Conservation (phyloP, 345 rosid genomes). For the Camelina laxa region DNA sequence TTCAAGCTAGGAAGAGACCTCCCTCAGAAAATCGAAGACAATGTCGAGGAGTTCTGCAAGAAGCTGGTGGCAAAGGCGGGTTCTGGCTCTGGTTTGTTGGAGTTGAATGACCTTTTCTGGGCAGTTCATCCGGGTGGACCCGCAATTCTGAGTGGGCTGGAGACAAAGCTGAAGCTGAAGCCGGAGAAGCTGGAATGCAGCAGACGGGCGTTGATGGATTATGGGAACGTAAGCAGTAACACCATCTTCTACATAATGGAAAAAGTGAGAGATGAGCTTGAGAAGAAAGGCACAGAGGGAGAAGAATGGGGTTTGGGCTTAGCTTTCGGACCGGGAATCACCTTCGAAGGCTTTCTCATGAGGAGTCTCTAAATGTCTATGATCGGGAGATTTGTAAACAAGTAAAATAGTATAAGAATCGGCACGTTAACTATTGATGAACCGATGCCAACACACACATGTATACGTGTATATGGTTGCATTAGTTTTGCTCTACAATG, state of each 20-base stretch:
- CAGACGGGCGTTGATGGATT: slow-evolving; percentile 79
- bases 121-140: slow-evolving; percentile 99
- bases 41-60: slow-evolving; percentile 78
- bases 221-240: slow-evolving; percentile 89
- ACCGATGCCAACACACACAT: neutral
- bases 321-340: slow-evolving; percentile 93
- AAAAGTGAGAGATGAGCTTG: slow-evolving; percentile 74
- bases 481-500: neutral
- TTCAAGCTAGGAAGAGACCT: slow-evolving; percentile 95
- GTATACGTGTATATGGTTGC: neutral
- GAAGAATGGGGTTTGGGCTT: slow-evolving; percentile 91
- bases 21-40: slow-evolving; percentile 81
- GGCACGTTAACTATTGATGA: neutral
- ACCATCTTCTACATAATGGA: slow-evolving; percentile 85
- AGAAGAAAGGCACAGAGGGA: slow-evolving; percentile 46
- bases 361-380: slow-evolving; percentile 57
- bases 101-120: slow-evolving; percentile 87
- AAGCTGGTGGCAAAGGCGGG: slow-evolving; percentile 61
- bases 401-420: neutral
- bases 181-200: slow-evolving; percentile 71
- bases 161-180: slow-evolving; percentile 57
- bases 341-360: slow-evolving; percentile 88
- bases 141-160: slow-evolving; percentile 79
- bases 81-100: slow-evolving; percentile 27
- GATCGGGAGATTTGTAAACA: neutral